Evolutionary conservation across 2,329 filamentous ascomycete genomes (phyloP).

Genomic region (Neonectria hederae): DNA sequence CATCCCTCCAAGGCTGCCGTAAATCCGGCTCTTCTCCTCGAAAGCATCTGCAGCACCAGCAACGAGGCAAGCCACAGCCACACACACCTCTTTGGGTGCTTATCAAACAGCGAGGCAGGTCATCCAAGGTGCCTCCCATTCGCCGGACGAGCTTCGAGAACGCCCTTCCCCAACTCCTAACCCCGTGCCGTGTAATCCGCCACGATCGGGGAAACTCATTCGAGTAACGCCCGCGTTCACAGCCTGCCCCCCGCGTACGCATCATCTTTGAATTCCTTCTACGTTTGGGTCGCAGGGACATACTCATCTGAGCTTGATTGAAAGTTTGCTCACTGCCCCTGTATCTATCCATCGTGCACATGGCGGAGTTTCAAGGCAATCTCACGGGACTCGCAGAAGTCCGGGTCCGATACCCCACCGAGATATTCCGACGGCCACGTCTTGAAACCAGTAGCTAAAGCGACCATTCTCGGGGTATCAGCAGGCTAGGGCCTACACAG

Average conservation of each 20-base stretch:
- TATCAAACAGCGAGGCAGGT: neutral
- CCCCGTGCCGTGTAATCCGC: neutral
- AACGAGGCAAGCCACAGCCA: neutral
- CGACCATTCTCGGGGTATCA: neutral
- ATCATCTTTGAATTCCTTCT: neutral
- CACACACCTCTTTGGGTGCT: neutral
- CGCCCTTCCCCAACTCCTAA: neutral
- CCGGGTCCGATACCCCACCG: slow-evolving; percentile 4
- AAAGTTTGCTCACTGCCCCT: neutral
- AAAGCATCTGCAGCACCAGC: neutral
- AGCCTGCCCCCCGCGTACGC: neutral
- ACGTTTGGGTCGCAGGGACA: neutral
- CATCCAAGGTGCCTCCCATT: neutral
- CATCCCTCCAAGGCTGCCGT: neutral
- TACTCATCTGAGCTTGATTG: neutral
- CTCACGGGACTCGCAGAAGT: neutral
- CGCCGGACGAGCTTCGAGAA: neutral
- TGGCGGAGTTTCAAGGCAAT: neutral
- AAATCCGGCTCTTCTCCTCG: neutral
- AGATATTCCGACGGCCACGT: slow-evolving; percentile 11
- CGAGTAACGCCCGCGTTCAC: neutral
- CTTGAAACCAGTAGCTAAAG: slow-evolving; percentile 3
- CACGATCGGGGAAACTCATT: neutral
- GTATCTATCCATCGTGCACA: neutral
- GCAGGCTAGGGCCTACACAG: neutral